Evolutionary conservation across 2,329 filamentous ascomycete species (phyloP).

Genomic region (Whalleya microplaca): DNA sequence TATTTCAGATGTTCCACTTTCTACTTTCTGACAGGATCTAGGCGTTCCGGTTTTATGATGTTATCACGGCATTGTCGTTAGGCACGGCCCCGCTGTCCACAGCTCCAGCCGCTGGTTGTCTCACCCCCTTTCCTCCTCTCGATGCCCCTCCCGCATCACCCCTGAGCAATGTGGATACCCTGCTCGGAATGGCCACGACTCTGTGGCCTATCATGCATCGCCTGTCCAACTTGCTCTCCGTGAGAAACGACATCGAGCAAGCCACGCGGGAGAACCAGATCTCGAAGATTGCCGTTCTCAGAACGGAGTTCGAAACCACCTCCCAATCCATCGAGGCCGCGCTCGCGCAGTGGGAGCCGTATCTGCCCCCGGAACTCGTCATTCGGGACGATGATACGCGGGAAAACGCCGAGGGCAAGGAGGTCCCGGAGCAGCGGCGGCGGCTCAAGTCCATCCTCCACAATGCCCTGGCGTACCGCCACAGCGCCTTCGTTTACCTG

Average conservation of each 20-base stretch:
- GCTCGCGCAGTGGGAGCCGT: constrained; percentile 59
- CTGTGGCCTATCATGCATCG: constrained; percentile 67
- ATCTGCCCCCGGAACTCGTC: constrained; percentile 46
- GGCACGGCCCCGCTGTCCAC: constrained; percentile 60
- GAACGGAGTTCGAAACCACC: constrained; percentile 54
- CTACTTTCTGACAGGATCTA: constrained; percentile 38
- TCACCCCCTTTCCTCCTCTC: constrained; percentile 52
- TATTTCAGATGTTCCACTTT: not conserved
- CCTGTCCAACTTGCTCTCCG: constrained; percentile 57
- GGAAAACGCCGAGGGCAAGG: constrained; percentile 17
- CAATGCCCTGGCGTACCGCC: constrained; percentile 63
- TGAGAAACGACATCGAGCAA: constrained; percentile 55
- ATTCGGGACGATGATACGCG: constrained; percentile 30
- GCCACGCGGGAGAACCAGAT: constrained; percentile 47
- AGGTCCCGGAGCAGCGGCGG: constrained; percentile 43
- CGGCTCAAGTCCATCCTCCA: constrained; percentile 57
- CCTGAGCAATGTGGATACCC: constrained; percentile 57
- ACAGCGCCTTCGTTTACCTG: constrained; percentile 61
- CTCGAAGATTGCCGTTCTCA: constrained; percentile 51
- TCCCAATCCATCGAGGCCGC: constrained; percentile 59
- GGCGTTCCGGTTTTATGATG: constrained; percentile 69
- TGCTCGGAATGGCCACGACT: constrained; percentile 64
- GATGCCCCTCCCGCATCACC: constrained; percentile 50
- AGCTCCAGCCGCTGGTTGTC: constrained; percentile 50
- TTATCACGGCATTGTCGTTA: constrained; percentile 65